Evolutionary conservation across 768 basidiomycete species (phyloP).

Genomic region (Hirschioporus abietinus): DNA sequence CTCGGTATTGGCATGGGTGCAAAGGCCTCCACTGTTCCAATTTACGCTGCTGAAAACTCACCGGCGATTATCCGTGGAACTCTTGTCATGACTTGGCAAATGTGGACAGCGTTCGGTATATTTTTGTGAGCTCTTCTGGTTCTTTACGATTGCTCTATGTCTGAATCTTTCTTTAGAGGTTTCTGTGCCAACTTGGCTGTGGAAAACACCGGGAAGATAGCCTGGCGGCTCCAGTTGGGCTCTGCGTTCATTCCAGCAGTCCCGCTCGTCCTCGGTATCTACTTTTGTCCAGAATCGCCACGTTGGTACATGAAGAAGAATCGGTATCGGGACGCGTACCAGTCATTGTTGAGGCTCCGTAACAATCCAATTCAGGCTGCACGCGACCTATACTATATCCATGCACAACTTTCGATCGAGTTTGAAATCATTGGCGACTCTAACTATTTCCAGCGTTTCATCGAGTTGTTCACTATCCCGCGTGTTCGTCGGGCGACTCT

Average conservation of each 20-base stretch:
- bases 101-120: conserved; percentile 24
- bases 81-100: conserved; percentile 32
- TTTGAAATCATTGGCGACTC: conserved; percentile 20
- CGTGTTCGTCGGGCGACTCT: conserved; percentile 31
- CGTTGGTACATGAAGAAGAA: conserved; percentile 35
- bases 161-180: conserved; percentile 16
- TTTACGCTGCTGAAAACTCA: conserved; percentile 50
- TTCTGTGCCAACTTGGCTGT: conserved; percentile 28
- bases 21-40: conserved; percentile 57
- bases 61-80: conserved; percentile 32
- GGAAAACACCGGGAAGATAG: conserved; percentile 24
- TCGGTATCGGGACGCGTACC: conserved; percentile 28
- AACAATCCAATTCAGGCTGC: conserved; percentile 32
- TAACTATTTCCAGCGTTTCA: conserved; percentile 27
- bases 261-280: conserved; percentile 40
- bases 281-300: conserved; percentile 45
- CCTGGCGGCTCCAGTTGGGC: conserved; percentile 37
- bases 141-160: conserved; percentile 8
- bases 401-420: conserved; percentile 31
- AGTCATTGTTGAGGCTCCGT: conserved; percentile 28
- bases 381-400: conserved; percentile 34
- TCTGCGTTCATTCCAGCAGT: conserved; percentile 32
- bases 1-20: conserved; percentile 63
- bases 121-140: conserved; percentile 23
- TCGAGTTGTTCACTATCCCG: conserved; percentile 33